Base-by-base conservation (phyloP, 2,329 filamentous ascomycete genomes). In the Colletotrichum destructivum region DNA sequence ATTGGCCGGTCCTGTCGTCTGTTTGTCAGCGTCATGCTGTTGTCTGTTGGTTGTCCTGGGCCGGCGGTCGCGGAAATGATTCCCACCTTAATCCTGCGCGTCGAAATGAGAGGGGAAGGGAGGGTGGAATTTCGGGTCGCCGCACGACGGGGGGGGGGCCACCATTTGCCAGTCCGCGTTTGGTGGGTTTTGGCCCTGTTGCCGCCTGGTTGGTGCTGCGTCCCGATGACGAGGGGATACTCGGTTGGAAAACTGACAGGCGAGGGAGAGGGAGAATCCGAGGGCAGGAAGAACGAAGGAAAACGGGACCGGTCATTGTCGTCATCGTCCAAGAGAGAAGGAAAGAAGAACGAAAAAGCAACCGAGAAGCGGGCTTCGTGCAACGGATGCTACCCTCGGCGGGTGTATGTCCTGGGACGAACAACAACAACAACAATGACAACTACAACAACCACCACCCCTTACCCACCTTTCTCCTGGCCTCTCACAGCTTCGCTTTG, bases 21-120 rank as follows among this genome's bases (percentile, higher is more conserved):
- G 31, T 31, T 31, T 31, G 31, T 9, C 5, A 31, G 31, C 31
- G 31, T 31, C 31, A 31, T 31, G 31, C 31, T 31, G 31, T 31
- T 7, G 31, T 31, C 31, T 31, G 31, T 31, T 31, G 31, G 31
- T 31, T 7, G 31, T 31, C 31, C 35, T 62, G 49, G 51, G n/a
- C 35, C 57, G 64, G 64, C 63, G 51, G 64, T 42, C 57, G 51
- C 57, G 69, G 69, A 69, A 57, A 68, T 71, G 69, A 62, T 57
- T 42, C 63, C 63, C 42, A 62, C 64, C 23, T 54, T 42, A 31
- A 35, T 55, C 40, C 59, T 66, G 64, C 64, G 63, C n/a, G 64
- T 38, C 26, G 57, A 71, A 68, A 71, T 71, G 62, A 42, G 57
- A 51, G 69, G 69, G 68, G 31, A 31, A 31, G 31, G 31, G 31